phyloP scores from a whole-genome alignment of 352 stramenopile species.

The Phytophthora aleatoria region DNA sequence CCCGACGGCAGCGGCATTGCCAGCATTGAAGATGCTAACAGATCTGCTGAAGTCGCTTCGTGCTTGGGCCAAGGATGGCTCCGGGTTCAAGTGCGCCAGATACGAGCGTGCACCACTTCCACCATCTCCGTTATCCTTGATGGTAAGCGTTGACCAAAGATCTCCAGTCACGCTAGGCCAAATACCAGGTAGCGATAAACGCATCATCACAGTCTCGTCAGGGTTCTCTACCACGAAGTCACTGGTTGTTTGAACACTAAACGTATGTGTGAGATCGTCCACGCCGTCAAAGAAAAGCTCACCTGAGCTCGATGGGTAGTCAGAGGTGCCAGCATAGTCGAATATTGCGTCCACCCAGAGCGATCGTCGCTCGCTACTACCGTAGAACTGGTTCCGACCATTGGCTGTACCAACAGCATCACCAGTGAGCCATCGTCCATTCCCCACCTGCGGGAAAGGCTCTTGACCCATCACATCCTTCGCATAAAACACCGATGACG shows the following conservation, averaged over 20 bases:
- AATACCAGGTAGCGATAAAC: constrained; percentile 92
- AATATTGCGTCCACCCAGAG: constrained; percentile 83
- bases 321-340: constrained; percentile 89
- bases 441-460: constrained; percentile 72
- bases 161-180: constrained; percentile 89
- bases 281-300: constrained; percentile 70
- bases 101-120: constrained; percentile 76
- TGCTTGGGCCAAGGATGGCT: constrained; percentile 31
- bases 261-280: constrained; percentile 52
- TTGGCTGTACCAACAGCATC: constrained; percentile 87
- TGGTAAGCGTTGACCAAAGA: constrained; percentile 88
- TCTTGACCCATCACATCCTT: constrained; percentile 65
- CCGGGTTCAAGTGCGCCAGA: constrained; percentile 59
- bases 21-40: constrained; percentile 66
- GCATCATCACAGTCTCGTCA: constrained; percentile 90
- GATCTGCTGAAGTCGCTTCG: constrained; percentile 53
- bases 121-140: constrained; percentile 92
- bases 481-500: constrained; percentile 54
- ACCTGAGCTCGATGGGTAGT: constrained; percentile 82
- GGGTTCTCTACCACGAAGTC: constrained; percentile 92
- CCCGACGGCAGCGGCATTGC: constrained; percentile 73
- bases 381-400: constrained; percentile 91
- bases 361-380: constrained; percentile 76
- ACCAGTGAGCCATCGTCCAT: constrained; percentile 57
- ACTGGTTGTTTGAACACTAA: constrained; percentile 86